A percentile compares a stretch with the other conserved stretches of the same genome.
Evolutionary conservation across 495 filamentous ascomycete species (phyloP).

Genomic region (Xylaria venustula): DNA sequence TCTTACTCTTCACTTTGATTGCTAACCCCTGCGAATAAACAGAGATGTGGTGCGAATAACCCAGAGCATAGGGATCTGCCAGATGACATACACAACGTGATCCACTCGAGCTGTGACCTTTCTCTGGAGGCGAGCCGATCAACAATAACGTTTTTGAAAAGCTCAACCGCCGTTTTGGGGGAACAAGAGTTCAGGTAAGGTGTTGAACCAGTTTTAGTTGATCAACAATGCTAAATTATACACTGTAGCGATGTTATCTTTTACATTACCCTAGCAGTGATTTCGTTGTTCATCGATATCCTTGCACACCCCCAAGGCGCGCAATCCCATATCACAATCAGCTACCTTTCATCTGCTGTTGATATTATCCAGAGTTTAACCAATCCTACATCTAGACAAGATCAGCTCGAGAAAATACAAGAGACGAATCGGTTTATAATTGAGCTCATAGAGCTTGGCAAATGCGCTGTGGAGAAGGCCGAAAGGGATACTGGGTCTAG

Average conservation of each 20-base stretch:
- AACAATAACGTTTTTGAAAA: not conserved
- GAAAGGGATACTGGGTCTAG: too few species aligned
- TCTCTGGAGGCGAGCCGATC: slow-evolving; percentile 15
- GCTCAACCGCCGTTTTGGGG: not conserved
- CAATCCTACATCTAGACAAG: not conserved
- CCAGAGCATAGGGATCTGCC: not conserved
- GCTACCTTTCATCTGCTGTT: not conserved
- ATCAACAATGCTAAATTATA: not conserved
- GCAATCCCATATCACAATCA: not conserved
- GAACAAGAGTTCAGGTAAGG: not conserved
- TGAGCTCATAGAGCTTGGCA: too few species aligned
- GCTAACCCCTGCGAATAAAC: too few species aligned
- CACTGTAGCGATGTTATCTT: not conserved
- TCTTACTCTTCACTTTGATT: too few species aligned
- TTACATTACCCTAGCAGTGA: not conserved
- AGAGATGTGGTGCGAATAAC: slow-evolving; percentile 13
- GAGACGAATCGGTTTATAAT: too few species aligned
- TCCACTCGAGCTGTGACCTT: slow-evolving; percentile 15
- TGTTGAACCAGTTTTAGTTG: not conserved
- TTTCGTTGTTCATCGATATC: slow-evolving; percentile 10
- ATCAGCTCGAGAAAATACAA: too few species aligned
- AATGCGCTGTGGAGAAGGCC: too few species aligned
- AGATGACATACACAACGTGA: slow-evolving; percentile 14
- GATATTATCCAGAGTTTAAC: not conserved
- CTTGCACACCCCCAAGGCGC: slow-evolving; percentile 1